Evolutionary conservation across 2,329 filamentous ascomycete genomes (phyloP).

Genomic region (Fusarium austroafricanum): DNA sequence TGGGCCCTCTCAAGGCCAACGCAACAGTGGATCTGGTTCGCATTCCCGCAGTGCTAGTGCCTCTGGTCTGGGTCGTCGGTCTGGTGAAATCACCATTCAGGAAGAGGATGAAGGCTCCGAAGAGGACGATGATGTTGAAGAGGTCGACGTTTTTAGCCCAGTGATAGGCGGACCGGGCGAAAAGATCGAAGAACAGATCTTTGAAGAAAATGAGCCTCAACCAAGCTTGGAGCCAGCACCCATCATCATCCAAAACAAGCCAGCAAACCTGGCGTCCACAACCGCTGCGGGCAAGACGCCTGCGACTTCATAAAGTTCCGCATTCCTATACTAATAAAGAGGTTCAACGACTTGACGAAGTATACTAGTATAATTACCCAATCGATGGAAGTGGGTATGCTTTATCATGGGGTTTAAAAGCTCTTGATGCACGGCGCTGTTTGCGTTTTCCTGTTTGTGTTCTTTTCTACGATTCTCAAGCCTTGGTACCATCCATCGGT

Average conservation of each 20-base stretch:
- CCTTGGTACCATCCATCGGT: conserved; percentile 9
- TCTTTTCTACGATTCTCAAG: conserved; percentile 27
- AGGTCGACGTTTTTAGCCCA: conserved; percentile 69
- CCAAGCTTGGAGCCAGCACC: conserved; percentile 34
- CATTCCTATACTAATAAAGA: conserved; percentile 10
- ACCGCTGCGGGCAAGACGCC: conserved; percentile 28
- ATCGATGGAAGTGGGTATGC: conserved; percentile 19
- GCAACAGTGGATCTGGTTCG: conserved; percentile 53
- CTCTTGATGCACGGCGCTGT: conserved; percentile 25
- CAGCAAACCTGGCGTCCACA: conserved; percentile 3
- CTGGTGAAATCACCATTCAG: conserved; percentile 79
- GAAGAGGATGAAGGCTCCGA: conserved; percentile 70
- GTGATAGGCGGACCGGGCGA: conserved; percentile 59
- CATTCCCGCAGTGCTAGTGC: conserved; percentile 71
- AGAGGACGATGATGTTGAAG: conserved; percentile 63
- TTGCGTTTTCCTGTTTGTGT: conserved; percentile 28
- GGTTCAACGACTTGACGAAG: conserved; percentile 45
- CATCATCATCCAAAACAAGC: conserved; percentile 29
- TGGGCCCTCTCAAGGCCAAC: conserved; percentile 49
- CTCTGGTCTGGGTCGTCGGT: conserved; percentile 71
- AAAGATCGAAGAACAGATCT: conserved; percentile 60
- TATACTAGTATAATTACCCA: conserved; percentile 37
- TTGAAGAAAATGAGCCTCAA: conserved; percentile 54
- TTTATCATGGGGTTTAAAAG: conserved; percentile 27
- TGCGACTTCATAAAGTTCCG: conserved; percentile 10